Evolutionary conservation across 306 rosid species (phyloP), one percentile per base, ranked within the genome.

Genomic region (Rosa lucieae): DNA sequence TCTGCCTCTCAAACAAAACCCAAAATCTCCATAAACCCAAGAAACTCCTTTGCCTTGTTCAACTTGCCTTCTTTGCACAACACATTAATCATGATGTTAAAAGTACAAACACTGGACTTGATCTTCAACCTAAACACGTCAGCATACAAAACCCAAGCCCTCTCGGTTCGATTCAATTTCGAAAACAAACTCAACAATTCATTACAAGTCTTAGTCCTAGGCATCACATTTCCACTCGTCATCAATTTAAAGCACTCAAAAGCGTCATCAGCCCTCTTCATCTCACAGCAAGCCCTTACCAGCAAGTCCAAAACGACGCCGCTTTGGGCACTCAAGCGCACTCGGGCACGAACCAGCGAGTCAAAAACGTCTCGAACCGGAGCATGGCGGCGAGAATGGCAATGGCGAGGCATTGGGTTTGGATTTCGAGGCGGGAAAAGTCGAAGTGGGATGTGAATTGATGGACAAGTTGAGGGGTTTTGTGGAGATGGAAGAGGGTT

Each of bases 21-120:
- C 42, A 85, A 75, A 84, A 43, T 73, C 70, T 92, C 97, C 97
- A 94, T 94, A 32, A 79, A 73, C 37, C 79, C 95, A 77, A 91
- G 78, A 66, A 92, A 88, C 69, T 88, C 97, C 70, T 86, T 89
- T 0, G 98, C 97, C 83, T 79, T 89, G 83, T 88, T 89, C 89
- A 92, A 70, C 89, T 92, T 94, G 56, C 92, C 97, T 84, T 92
- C 90, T 83, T 84, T 94, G 62, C 97, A 92, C 86, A 94, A 80
- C 69, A 90, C 93, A 88, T 92, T 88, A 55, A 92, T 84, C 97
- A 94, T 94, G 1, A 94, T 92, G 58, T 94, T 94, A 63, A 88
- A 92, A 5, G 98, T 92, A 71, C 48, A 86, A 6, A 86, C 82
- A 23, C 85, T 88, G 0, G 97, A 94, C 77, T 78, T 89, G 12